Base-by-base conservation (phyloP, 495 filamentous ascomycete genomes). In the Talaromyces wortmannii region DNA sequence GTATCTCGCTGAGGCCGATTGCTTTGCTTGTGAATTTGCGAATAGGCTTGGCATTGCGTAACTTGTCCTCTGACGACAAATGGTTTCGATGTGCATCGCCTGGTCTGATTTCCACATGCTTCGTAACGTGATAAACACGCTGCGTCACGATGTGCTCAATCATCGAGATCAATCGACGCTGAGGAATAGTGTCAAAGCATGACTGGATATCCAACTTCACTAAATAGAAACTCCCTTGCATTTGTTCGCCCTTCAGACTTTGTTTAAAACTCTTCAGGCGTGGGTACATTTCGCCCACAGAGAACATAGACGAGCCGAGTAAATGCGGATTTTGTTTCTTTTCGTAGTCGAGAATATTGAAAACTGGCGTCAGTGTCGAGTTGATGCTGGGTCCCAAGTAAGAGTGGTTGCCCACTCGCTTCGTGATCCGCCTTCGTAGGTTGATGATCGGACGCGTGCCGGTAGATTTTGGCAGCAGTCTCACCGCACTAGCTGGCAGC, bases 121-220 rank as follows among this genome's bases (percentile, higher is more conserved):
- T 90, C 12, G 77, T 73, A 30, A 92, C 76, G n/a, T 78, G 75
- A 64, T 97, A 98, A 17, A 75, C 70, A 4, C 81, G 69, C 55
- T 88, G 78, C 6, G 80, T 78, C 15, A 87, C 75, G 16, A 96
- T 73, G 2, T 72, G 68, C 15, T 81, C 68, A 47, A 95, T 78
- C 13, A 97, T 66, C 18, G 66, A 58, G 50, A 97, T 60, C n/a
- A 97, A 71, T 4, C 77, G 77, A 40, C 77, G 62, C 61, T 97
- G 95, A 0, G 94, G 94, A 47, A 98, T 96, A 0, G 89, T 96
- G 65, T 98, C 94, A 65, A 96, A 98, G 52, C 94, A 96, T 7
- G 90, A 82, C 66, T 90, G 78, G 30, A 97, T 90, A 66, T 98
- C 94, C 12, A 96, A 73, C 67, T 97, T 98, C 43, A 86, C 91